Evolutionary conservation across 2,329 filamentous ascomycete species (phyloP), one percentile per base, ranked within the genome.

Genomic region (Akanthomyces dipterigenus): DNA sequence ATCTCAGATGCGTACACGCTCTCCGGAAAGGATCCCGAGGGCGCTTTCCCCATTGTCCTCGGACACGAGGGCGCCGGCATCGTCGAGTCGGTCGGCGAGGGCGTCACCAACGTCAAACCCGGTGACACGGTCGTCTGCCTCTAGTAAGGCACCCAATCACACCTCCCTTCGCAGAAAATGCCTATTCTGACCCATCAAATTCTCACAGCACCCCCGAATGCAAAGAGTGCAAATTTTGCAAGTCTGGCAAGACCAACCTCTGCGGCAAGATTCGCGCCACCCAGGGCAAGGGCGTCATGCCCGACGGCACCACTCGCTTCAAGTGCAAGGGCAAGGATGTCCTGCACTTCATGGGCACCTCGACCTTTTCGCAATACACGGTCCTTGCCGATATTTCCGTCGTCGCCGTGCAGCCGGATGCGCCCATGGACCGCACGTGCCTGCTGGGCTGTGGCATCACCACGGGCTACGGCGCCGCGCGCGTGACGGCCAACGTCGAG

Each of bases 161-260:
- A 60, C 7, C 31, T 9, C 66, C 70, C 66, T 69, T 62, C 26
- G 36, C 22, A 24, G 5, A 34, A 20, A 34, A 34, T 7, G 31
- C 26, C 46, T 11, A 18, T 6, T 7, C 9, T 43, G 28, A 34
- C 54, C 51, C 20, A 20, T 31, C 8, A 12, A 12, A 22, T 45
- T 24, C 57, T 49, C 11, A 62, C 71, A 96, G 92, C 82, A 98
- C 93, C 51, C 95, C 95, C 67, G 93, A 98, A 81, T 98, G 95
- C 82, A 83, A 86, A 68, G 93, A 98, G 77, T 99, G 95, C 87
- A 98, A 98, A 82, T 98, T 98, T 85, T 99, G 95, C 88, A 95
- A 91, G 78, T 98, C 93, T 46, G 95, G 93, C 80, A 99, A 99
- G 88, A 98, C 93, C 71, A 96, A 98, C 80, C 89, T 98, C 63